Base-by-base conservation (phyloP, 2,329 filamentous ascomycete genomes). In the Monosporascus sp. region DNA sequence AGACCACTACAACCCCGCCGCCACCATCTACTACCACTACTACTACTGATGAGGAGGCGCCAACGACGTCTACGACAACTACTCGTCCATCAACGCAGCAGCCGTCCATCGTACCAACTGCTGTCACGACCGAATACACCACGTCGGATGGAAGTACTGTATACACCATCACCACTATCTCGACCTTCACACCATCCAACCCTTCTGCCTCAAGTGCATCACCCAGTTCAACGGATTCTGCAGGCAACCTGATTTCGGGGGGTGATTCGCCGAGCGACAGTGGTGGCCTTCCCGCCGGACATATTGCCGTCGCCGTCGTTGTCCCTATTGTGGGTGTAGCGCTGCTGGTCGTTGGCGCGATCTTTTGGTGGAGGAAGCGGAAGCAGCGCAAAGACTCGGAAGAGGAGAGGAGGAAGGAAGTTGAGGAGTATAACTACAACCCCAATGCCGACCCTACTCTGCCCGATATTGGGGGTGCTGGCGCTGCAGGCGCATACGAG, bases 401-500 rank as follows among this genome's bases (percentile, higher is more conserved):
- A 66, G 94, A 97, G 68, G 85, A 92, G 64, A 84, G 94, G 49
- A 84, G 92, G 58, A 97, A 97, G 74, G 94, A 99, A 72, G 91
- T 97, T 11, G 93, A 97, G 70, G 94, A 97, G 68, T 97, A 97
- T 69, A 87, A 89, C 35, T 97, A 92, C 77, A 97, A 97, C 70
- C 94, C 94, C n/a, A 97, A 97, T 72, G 87, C 91, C 55, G 92
- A 97, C 67, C 91, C 92, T 1, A 91, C 88, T 1, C 78, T 96
- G 14, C 81, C 74, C 7, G 74, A 74, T 11, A 69, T 81, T 14
- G 76, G 72, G 14, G 68, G 70, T 40, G 68, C 68, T 37, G 70
- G 71, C 20, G 66, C 65, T 6, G 82, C 80, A 51, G 80, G 79
- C 51, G 74, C 80, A 43, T 85, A 85, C 62, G 85, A 93, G 68